These are phyloP conservation scores for Urochloa ruziziensis DNA, from an alignment of 176 grass and related monocot species.

Conservation along the genomic window DNA sequence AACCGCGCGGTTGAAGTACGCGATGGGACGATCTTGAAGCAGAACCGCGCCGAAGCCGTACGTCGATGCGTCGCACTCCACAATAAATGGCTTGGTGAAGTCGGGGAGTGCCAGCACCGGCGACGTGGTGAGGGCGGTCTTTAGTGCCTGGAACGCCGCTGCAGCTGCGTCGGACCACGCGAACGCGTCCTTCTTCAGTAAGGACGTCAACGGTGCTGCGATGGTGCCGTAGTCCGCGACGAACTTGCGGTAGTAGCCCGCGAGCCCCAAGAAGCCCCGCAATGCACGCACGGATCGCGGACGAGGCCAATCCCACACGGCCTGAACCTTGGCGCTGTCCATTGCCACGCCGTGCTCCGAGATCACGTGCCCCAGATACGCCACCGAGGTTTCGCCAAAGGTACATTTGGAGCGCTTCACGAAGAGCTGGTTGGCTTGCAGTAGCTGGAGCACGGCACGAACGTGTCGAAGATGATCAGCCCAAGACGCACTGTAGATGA, in stretches of 20 bases:
- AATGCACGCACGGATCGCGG: rapidly evolving
- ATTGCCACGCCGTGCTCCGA: neutral
- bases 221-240: neutral
- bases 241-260: neutral
- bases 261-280: neutral
- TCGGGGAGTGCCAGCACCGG: neutral
- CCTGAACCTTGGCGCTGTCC: neutral
- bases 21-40: no score
- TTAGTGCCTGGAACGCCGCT: neutral
- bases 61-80: neutral
- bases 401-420: neutral
- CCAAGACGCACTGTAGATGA: no score
- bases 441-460: neutral
- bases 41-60: neutral
- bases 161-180: rapidly evolving
- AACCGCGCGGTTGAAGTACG: no score
- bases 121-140: neutral
- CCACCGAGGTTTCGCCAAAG: neutral
- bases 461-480: neutral
- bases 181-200: neutral
- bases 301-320: no score
- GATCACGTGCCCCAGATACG: neutral
- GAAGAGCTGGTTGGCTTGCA: neutral
- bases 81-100: neutral
- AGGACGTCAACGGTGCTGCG: rapidly evolving